Evolutionary conservation across 2,329 filamentous ascomycete genomes (phyloP).

Genomic region (Clarireedia hainanense): DNA sequence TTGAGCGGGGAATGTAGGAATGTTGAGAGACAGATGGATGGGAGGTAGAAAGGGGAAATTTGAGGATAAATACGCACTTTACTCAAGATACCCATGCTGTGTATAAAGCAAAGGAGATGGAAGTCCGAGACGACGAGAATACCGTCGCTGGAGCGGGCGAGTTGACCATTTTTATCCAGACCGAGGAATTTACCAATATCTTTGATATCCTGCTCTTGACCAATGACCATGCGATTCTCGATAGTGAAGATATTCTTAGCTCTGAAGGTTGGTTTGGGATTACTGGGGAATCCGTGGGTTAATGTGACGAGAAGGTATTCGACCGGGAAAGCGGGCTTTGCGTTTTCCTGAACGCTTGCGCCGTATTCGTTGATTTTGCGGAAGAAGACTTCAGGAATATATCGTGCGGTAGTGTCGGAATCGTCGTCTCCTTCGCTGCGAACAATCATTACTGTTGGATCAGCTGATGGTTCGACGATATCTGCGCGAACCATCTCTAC

Average conservation of each 20-base stretch:
- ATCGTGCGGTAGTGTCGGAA: constrained; percentile 61
- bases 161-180: constrained; percentile 45
- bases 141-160: constrained; percentile 52
- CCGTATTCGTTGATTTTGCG: constrained; percentile 93
- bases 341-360: constrained; percentile 92
- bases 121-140: constrained; percentile 79
- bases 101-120: constrained; percentile 84
- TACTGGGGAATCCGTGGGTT: constrained; percentile 89
- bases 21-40: too few species aligned
- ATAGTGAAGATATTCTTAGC: constrained; percentile 66
- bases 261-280: constrained; percentile 68
- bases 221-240: constrained; percentile 83
- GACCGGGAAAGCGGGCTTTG: constrained; percentile 91
- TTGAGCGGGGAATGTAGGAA: not conserved
- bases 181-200: constrained; percentile 58
- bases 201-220: constrained; percentile 73
- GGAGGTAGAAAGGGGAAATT: constrained; percentile 13
- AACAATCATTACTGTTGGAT: constrained; percentile 89
- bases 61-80: constrained; percentile 53
- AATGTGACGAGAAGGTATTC: constrained; percentile 94
- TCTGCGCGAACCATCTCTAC: constrained; percentile 96
- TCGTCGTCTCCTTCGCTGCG: constrained; percentile 79
- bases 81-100: constrained; percentile 69
- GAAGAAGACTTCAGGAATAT: constrained; percentile 97
- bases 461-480: constrained; percentile 89